Evolutionary conservation across 2,329 filamentous ascomycete species (phyloP).

Genomic region (Microcera coccophila): DNA sequence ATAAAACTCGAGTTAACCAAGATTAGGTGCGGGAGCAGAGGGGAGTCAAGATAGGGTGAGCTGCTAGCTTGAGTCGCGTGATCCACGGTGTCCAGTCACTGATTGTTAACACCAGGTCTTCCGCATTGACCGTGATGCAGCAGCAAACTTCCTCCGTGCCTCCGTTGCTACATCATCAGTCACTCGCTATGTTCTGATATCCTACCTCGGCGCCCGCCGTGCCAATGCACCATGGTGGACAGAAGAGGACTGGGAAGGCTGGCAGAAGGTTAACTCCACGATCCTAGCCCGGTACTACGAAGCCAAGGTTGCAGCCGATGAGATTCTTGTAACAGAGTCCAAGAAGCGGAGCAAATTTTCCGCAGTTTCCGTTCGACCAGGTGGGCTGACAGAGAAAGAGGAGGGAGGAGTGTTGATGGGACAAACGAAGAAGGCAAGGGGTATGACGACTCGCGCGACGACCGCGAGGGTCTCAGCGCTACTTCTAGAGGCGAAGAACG

Average conservation of each 20-base stretch:
- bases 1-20: slow-evolving; percentile 3
- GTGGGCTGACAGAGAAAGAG: slow-evolving; percentile 42
- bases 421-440: slow-evolving; percentile 33
- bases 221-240: slow-evolving; percentile 49
- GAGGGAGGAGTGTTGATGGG: slow-evolving; percentile 43
- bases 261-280: slow-evolving; percentile 36
- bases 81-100: too few relatives aligned
- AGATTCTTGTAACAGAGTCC: slow-evolving; percentile 44
- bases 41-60: slow-evolving; percentile 39
- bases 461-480: slow-evolving; percentile 53
- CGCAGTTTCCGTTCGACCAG: slow-evolving; percentile 49
- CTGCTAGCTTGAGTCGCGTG: too few relatives aligned
- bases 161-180: slow-evolving; percentile 31
- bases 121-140: slow-evolving; percentile 25
- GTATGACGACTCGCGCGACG: slow-evolving; percentile 49
- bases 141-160: slow-evolving; percentile 21
- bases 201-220: slow-evolving; percentile 51
- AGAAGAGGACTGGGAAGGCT: slow-evolving; percentile 40
- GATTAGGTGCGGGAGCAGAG: slow-evolving; percentile 21
- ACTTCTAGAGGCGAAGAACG: slow-evolving; percentile 36
- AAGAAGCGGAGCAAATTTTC: slow-evolving; percentile 36
- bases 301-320: slow-evolving; percentile 54
- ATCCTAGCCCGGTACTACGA: slow-evolving; percentile 47
- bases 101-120: slow-evolving; percentile 17
- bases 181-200: slow-evolving; percentile 58